These are phyloP conservation scores for Ganoderma leucocontextum DNA, from an alignment of 1,284 basidiomycete species.

Conservation along the genomic window DNA sequence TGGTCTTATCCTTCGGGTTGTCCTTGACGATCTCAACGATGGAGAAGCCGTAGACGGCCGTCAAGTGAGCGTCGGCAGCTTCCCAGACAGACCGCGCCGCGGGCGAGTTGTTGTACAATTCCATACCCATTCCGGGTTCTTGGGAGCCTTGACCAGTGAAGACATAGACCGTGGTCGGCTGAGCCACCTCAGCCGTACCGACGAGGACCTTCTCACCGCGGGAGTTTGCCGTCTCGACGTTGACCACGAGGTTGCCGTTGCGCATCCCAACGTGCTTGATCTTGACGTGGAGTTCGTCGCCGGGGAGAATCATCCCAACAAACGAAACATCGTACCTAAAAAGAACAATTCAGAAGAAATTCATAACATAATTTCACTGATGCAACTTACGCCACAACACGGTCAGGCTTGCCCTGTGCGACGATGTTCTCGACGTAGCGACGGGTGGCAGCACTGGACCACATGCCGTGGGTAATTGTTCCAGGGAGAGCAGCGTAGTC, in stretches of 20 bases:
- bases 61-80: conserved; percentile 91
- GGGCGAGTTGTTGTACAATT: conserved; percentile 91
- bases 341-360: conserved; percentile 27
- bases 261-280: conserved; percentile 93
- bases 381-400: conserved; percentile 80
- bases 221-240: conserved; percentile 89
- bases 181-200: conserved; percentile 92
- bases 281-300: conserved; percentile 88
- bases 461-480: conserved; percentile 98
- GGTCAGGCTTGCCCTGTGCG: conserved; percentile 91
- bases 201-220: conserved; percentile 91
- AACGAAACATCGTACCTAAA: conserved; percentile 89
- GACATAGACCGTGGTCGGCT: conserved; percentile 94
- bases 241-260: conserved; percentile 92
- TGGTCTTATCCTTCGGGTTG: conserved; percentile 96
- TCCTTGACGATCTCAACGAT: conserved; percentile 99
- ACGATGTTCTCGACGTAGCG: conserved; percentile 94
- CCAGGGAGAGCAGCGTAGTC: conserved; percentile 93
- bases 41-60: conserved; percentile 96
- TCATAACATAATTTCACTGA: conserved; percentile 11
- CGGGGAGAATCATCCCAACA: conserved; percentile 97
- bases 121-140: conserved; percentile 99
- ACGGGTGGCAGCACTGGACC: conserved; percentile 95
- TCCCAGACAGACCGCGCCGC: conserved; percentile 98
- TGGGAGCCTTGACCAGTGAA: conserved; percentile 99